phyloP scores from a whole-genome alignment of 2,329 filamentous ascomycete genomes.

The Venturia oleaginea region DNA sequence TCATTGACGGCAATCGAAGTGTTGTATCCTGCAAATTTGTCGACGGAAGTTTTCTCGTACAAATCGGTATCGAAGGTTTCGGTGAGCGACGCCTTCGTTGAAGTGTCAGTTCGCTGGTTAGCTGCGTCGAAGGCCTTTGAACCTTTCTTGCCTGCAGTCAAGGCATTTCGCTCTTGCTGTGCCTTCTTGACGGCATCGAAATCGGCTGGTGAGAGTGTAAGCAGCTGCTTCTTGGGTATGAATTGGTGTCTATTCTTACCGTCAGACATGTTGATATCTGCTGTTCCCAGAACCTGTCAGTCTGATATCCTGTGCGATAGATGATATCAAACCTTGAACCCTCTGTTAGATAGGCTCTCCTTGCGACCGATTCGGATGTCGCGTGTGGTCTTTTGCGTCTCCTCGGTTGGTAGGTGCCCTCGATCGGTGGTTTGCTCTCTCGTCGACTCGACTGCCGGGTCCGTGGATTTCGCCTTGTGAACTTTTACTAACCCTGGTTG shows the following conservation, averaged over 20 bases:
- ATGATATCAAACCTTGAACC: constrained; percentile 2
- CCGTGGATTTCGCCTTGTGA: background rate
- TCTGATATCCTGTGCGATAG: constrained; percentile 2
- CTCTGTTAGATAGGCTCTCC: background rate
- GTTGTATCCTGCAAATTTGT: constrained; percentile 85
- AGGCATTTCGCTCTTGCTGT: constrained; percentile 85
- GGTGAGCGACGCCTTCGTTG: constrained; percentile 83
- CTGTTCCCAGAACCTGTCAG: constrained; percentile 8
- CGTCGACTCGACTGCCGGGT: background rate
- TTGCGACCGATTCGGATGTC: background rate
- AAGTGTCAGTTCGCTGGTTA: constrained; percentile 71
- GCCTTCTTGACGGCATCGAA: constrained; percentile 81
- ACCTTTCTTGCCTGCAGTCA: constrained; percentile 68
- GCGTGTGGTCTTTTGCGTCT: background rate
- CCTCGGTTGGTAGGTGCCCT: background rate
- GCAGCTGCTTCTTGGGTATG: background rate
- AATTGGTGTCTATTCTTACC: constrained; percentile 17
- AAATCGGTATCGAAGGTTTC: constrained; percentile 82
- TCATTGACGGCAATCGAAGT: constrained; percentile 75
- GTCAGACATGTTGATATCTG: constrained; percentile 26
- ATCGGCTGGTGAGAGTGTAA: constrained; percentile 46
- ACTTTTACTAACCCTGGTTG: background rate
- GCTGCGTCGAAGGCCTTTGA: constrained; percentile 69
- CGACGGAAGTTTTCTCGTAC: constrained; percentile 67
- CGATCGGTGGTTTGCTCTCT: background rate